Percentiles rank a stretch among this genome's conserved stretches.
Evolutionary conservation across 2,329 filamentous ascomycete species (phyloP).

Genomic region (Colletotrichum neosansevieriae): DNA sequence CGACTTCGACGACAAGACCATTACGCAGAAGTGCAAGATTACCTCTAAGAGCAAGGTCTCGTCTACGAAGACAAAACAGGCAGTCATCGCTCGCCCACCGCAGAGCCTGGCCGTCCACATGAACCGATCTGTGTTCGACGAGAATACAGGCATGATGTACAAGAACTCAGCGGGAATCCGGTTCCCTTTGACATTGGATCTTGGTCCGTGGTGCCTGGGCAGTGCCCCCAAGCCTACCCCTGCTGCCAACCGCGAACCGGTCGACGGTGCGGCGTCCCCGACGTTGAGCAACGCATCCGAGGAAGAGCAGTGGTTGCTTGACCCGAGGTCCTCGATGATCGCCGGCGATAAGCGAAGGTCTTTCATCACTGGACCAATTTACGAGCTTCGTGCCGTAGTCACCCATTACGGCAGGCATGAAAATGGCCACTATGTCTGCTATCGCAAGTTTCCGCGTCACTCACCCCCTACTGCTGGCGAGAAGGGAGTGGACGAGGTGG

Average conservation of each 20-base stretch:
- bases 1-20: conserved; percentile 79
- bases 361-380: conserved; percentile 70
- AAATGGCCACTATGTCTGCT: conserved; percentile 96
- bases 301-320: conserved; percentile 76
- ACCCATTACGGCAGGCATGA: conserved; percentile 93
- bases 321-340: conserved; percentile 81
- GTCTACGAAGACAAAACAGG: conserved; percentile 90
- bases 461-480: conserved; percentile 40
- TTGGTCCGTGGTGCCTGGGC: conserved; percentile 88
- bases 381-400: conserved; percentile 85
- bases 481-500: conserved; percentile 46
- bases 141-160: conserved; percentile 79
- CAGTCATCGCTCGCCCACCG: conserved; percentile 85
- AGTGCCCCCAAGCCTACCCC: conserved; percentile 55
- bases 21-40: conserved; percentile 74
- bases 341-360: conserved; percentile 64
- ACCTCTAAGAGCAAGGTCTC: conserved; percentile 75
- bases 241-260: conserved; percentile 40
- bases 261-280: background rate
- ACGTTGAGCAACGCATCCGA: conserved; percentile 20
- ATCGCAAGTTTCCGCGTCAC: conserved; percentile 73
- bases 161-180: conserved; percentile 86
- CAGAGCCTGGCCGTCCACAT: conserved; percentile 86
- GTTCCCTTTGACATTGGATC: conserved; percentile 80
- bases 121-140: conserved; percentile 92